Conservation (phyloP, 140 eudicot genomes). For the Cichorium intybus region DNA sequence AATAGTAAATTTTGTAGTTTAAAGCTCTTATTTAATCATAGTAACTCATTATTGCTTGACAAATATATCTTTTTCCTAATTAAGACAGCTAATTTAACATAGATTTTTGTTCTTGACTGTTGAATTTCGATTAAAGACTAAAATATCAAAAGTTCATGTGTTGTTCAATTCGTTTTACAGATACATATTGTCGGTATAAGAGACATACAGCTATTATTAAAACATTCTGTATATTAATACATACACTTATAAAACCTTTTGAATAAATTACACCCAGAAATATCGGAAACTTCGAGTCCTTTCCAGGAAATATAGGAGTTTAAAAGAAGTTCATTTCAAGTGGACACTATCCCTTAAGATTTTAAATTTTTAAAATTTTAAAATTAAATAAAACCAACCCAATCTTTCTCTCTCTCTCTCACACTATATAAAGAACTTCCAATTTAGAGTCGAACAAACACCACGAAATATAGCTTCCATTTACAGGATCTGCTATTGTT, state of each 20-base stretch:
- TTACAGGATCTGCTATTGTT: constrained; percentile 36
- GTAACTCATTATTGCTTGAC: background rate
- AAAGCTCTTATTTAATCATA: background rate
- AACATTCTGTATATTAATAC: background rate
- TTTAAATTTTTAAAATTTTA: background rate
- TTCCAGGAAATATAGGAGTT: constrained; percentile 22
- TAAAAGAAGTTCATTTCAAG: constrained; percentile 10
- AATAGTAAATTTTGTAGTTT: background rate
- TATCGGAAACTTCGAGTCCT: constrained; percentile 39
- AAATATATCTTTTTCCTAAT: background rate
- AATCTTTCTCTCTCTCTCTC: background rate
- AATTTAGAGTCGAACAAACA: background rate
- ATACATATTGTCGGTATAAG: no score
- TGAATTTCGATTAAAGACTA: background rate
- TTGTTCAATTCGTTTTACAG: no score
- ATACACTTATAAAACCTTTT: background rate
- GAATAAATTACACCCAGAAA: background rate
- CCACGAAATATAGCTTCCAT: constrained; percentile 12
- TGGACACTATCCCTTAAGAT: constrained; percentile 15
- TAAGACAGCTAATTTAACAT: background rate
- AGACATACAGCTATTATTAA: no score
- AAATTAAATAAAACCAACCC: background rate
- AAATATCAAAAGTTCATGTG: no score
- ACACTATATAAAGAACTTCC: constrained; percentile 26
- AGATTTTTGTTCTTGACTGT: background rate